A percentile compares a stretch with the other conserved stretches of the same genome.
phyloP scores from a whole-genome alignment of 148 eudicot genomes.

The Camellia sinensis region DNA sequence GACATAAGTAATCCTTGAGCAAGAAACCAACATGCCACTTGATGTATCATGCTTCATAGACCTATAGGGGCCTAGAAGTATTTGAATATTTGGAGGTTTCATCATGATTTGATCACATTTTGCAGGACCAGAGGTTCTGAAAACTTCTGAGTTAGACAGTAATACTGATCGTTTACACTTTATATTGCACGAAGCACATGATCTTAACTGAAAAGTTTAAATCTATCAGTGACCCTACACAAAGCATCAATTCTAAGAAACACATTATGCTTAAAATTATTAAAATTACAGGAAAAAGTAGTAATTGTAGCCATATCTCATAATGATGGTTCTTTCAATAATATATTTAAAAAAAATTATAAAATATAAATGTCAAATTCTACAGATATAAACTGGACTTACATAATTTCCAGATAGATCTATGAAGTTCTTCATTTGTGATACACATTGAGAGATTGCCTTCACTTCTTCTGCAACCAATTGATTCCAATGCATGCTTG shows the following conservation, averaged over 20 bases:
- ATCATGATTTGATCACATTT: neutral
- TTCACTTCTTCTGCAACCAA: constrained; percentile 75
- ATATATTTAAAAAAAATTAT: neutral
- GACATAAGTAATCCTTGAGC: neutral
- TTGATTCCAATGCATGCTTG: constrained; percentile 40
- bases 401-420: constrained; percentile 53
- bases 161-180: neutral
- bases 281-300: neutral
- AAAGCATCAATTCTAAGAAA: neutral
- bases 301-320: neutral
- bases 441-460: constrained; percentile 72
- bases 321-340: neutral
- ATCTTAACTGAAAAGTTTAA: neutral
- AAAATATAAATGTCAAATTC: neutral
- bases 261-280: neutral
- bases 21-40: neutral
- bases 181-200: neutral
- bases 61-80: neutral
- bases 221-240: neutral
- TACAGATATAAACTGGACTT: constrained; percentile 31
- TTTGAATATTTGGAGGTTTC: neutral
- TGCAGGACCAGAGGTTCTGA: neutral
- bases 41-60: neutral
- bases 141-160: neutral
- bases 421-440: constrained; percentile 56